Conservation (phyloP, 2,329 filamentous ascomycete genomes). For the Pseudogymnoascus sp. region DNA sequence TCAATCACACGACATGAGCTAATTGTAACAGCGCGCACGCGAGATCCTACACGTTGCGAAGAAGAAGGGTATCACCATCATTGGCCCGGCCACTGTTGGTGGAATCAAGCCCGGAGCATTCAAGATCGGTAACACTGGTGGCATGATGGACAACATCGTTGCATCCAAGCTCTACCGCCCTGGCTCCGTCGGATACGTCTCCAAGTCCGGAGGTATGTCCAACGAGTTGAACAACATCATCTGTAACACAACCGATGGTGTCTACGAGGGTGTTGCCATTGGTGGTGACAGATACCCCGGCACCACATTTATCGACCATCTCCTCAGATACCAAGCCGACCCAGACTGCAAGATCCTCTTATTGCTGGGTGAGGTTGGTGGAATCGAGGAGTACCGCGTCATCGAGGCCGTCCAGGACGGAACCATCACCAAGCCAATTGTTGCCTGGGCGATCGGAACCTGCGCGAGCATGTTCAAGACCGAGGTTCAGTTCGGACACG, state of each 20-base stretch:
- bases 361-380: conserved; percentile 94
- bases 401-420: conserved; percentile 96
- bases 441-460: conserved; percentile 98
- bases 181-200: conserved; percentile 97
- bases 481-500: conserved; percentile 98
- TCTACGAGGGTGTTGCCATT: conserved; percentile 98
- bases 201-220: conserved; percentile 99
- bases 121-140: conserved; percentile 99
- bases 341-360: conserved; percentile 97
- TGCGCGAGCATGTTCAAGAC: conserved; percentile 99
- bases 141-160: conserved; percentile 99
- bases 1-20: neutral
- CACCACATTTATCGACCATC: conserved; percentile 98
- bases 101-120: conserved; percentile 98
- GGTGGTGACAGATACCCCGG: conserved; percentile 98
- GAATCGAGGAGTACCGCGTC: conserved; percentile 99
- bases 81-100: conserved; percentile 95
- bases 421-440: conserved; percentile 94
- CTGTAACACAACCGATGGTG: conserved; percentile 90
- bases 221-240: conserved; percentile 99
- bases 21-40: conserved; percentile 66
- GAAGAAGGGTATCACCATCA: conserved; percentile 99
- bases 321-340: conserved; percentile 93
- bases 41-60: conserved; percentile 94
- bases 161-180: conserved; percentile 99